phyloP scores from a whole-genome alignment of 257 asterid species.

The Jaltomata sinuosa region DNA sequence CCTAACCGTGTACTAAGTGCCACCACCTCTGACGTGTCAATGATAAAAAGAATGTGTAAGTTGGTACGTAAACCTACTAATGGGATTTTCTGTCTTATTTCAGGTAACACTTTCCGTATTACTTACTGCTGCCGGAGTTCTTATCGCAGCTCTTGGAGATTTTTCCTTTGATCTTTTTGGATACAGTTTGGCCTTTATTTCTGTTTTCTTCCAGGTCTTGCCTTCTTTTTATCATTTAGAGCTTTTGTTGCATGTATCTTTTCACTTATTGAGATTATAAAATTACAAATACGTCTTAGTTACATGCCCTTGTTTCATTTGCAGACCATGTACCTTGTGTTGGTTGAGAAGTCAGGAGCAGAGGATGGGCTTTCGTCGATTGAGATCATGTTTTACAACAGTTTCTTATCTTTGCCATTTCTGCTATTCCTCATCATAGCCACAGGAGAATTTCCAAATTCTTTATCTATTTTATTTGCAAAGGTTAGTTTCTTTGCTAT shows the following conservation, averaged over 20 bases:
- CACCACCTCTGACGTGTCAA: neutral
- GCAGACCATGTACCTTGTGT: slow-evolving; percentile 98
- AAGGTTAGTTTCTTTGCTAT: slow-evolving; percentile 45
- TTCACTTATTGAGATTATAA: neutral
- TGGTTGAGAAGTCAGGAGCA: slow-evolving; percentile 95
- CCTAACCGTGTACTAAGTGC: neutral
- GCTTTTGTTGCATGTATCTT: neutral
- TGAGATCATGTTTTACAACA: slow-evolving; percentile 90
- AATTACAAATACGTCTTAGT: neutral
- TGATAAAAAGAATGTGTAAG: neutral
- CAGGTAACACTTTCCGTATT: slow-evolving; percentile 91
- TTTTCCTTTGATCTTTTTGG: slow-evolving; percentile 92
- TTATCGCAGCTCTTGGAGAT: slow-evolving; percentile 94
- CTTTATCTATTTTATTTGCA: slow-evolving; percentile 50
- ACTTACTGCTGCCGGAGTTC: slow-evolving; percentile 85
- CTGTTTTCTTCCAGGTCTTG: slow-evolving; percentile 92
- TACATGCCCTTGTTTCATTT: neutral
- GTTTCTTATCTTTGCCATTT: slow-evolving; percentile 77
- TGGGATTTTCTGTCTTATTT: slow-evolving; percentile 3
- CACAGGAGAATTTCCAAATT: slow-evolving; percentile 88
- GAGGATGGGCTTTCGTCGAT: slow-evolving; percentile 94
- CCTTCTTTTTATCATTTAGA: slow-evolving; percentile 1
- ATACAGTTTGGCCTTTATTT: slow-evolving; percentile 77
- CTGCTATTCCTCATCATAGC: slow-evolving; percentile 78
- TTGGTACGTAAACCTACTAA: neutral